Evolutionary conservation across 2,329 filamentous ascomycete genomes (phyloP), one percentile per base, ranked within the genome.

Genomic region (Trichophyton schoenleinii): DNA sequence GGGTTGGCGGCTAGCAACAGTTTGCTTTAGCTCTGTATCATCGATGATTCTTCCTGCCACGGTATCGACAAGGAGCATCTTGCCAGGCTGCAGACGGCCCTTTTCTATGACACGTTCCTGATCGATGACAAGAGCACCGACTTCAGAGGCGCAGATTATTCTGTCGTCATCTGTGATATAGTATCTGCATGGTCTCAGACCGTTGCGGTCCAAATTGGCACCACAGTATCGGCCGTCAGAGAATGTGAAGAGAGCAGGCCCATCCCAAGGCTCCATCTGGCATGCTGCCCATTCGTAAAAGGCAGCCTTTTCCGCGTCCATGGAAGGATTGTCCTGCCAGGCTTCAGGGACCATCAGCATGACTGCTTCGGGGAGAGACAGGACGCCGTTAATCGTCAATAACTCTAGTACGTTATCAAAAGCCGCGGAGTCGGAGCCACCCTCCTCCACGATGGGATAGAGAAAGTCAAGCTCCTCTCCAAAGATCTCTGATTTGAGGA

Each of bases 211-310:
- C 25, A 97, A 82, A 74, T 96, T 97, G 67, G 92, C 92, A 82
- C 92, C 92, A 70, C 92, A 97, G 81, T 94, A 97, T 65, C 92
- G 87, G 64, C 92, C 92, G 73, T 97, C 92, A 31, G 92, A 90
- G 76, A 97, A 97, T 5, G 91, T 96, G 80, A 97, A 97, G 36
- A 97, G 84, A 61, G 92, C 92, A 38, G 92, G 92, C 18, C 92
- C 92, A 75, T 97, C 92, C 92, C 92, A 97, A 15, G 92, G 91
- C 79, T 97, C 92, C 92, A 97, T 97, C 80, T 95, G 88, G 75
- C 92, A 97, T 67, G 91, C 91, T 70, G 92, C 92, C 91, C 92
- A 97, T 75, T 97, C 91, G 77, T 97, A 97, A 77, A 96, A 97
- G 59, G 92, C 92, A 63, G 91, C 89, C 79, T 97, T 97, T 70